Conservation (phyloP, 768 basidiomycete species). For the Suillus tomentosus region DNA sequence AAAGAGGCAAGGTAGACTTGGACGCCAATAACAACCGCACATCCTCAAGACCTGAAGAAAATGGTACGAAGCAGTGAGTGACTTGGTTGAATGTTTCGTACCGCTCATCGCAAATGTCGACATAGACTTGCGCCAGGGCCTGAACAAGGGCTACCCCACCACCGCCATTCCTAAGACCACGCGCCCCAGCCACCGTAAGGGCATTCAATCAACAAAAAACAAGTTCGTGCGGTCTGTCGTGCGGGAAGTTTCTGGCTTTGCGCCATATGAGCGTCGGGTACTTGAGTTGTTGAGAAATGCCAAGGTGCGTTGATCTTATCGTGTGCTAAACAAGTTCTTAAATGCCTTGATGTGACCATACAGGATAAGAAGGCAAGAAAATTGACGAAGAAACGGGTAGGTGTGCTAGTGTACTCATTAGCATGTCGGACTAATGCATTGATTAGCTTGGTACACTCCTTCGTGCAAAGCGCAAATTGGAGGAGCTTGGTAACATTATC, state of each 20-base stretch:
- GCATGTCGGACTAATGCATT: background rate
- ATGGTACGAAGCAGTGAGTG: conserved; percentile 80
- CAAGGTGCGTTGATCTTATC: conserved; percentile 60
- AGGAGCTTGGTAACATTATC: conserved; percentile 91
- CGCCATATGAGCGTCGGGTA: conserved; percentile 96
- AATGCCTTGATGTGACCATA: conserved; percentile 1
- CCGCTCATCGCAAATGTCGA: conserved; percentile 17
- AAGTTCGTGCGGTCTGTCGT: conserved; percentile 92
- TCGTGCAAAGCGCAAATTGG: conserved; percentile 98
- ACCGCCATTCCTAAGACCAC: conserved; percentile 74
- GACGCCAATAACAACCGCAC: conserved; percentile 21
- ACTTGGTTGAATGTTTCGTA: background rate
- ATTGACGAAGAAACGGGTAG: conserved; percentile 98
- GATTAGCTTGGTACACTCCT: conserved; percentile 91
- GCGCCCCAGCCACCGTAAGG: conserved; percentile 92
- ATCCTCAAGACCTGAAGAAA: conserved; percentile 59
- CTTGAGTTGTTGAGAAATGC: conserved; percentile 98
- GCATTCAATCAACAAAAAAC: conserved; percentile 84
- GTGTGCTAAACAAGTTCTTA: background rate
- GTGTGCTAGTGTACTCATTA: conserved; percentile 30
- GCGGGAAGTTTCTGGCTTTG: conserved; percentile 97
- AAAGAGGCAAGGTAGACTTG: conserved; percentile 20
- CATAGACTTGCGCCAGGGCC: conserved; percentile 81
- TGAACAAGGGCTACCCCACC: conserved; percentile 88
- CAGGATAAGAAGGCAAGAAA: conserved; percentile 99